Base-by-base conservation (phyloP, 140 eudicot genomes). In the Senecio squalidus region DNA sequence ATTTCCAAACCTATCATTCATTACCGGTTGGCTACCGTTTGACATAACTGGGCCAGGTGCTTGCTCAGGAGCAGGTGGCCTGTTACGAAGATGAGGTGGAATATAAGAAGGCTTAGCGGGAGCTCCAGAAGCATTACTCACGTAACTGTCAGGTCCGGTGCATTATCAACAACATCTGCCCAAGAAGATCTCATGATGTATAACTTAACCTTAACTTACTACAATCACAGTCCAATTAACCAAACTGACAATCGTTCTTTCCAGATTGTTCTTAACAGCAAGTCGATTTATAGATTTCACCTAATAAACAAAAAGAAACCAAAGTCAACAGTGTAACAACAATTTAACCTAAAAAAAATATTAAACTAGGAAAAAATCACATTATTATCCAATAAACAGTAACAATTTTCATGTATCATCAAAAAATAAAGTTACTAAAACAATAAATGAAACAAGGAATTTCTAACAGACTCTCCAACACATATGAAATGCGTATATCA, bases 11-110 rank as follows among this genome's bases (percentile, higher is more conserved):
- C 84, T 66, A 59, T 74, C 89, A 67, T 60, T 67, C 67, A 59
- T 74, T 44, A 73, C 51, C 2, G 86, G 76, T 15, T 69, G 66
- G 17, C 64, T 76, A 33, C 62, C 45, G 39, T 38, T 46, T 1
- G 69, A 30, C 26, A 76, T 46, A 53, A 66, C 82, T 3, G 82
- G 73, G 17, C 36, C 45, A 69, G 45, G 60, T 14, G 58, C 53
- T 45, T 62, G 67, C 53, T 72, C 82, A 1, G 82, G 34, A 18
- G 66, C 48, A 34, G 73, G 56, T 45, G 74, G 74, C 57, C 68
- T 62, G 51, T 76, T 80, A 36, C 87, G 75, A 43, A 83, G 87
- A 67, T 83, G 93, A 1, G 93, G 93, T 0, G 87, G 87, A 13
- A 83, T 77, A 33, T 83, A 83, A 5, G 87, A 14, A 1, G 91